Base-by-base conservation (phyloP, 441 rosid species). In the Corymbia calophylla region DNA sequence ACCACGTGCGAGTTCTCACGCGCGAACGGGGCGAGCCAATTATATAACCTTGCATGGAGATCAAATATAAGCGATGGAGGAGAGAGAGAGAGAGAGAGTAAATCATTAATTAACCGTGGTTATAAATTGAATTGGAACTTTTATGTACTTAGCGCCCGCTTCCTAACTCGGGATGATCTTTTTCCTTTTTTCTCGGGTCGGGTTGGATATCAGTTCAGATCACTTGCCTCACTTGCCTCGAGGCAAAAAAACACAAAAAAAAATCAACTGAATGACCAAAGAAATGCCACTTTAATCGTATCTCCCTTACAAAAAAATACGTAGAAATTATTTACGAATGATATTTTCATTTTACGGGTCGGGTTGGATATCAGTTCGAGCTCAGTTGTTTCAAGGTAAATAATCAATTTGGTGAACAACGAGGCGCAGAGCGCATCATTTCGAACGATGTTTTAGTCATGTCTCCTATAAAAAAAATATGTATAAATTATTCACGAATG, bases 361-460 rank as follows among this genome's bases (percentile, higher is more conserved):
- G n/a, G 51, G 49, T 73, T 23, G n/a, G n/a, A 77, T 21, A 44
- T 25, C 10, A 6, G 9, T 47, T 23, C 6, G n/a, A 47, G 5
- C 27, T 55, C 27, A 21, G 23, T 55, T 55, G 27, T 55, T 55
- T 55, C 11, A 7, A 55, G 27, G 60, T 11, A 21, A 1, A 55
- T 7, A 8, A 9, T 9, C 0, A 21, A 8, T 1, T 4, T 0
- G 16, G 27, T 21, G 2, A 19, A 55, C 11, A 9, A 55, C 3
- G 2, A 55, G 58, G 10, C 0, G 8, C 4, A 1, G 3, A 73
- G 0, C 1, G 7, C 3, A 0, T 3, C 1, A 77, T 21, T 23
- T 12, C 1, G 2, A 23, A 77, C 0, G 0, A 4, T 12, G 19
- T n/a, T 73, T 23, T 11, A 55, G 4, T 13, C 29, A 21, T 44